Evolutionary conservation across 2,329 filamentous ascomycete genomes (phyloP).

Genomic region (Basipetospora chlamydospora): DNA sequence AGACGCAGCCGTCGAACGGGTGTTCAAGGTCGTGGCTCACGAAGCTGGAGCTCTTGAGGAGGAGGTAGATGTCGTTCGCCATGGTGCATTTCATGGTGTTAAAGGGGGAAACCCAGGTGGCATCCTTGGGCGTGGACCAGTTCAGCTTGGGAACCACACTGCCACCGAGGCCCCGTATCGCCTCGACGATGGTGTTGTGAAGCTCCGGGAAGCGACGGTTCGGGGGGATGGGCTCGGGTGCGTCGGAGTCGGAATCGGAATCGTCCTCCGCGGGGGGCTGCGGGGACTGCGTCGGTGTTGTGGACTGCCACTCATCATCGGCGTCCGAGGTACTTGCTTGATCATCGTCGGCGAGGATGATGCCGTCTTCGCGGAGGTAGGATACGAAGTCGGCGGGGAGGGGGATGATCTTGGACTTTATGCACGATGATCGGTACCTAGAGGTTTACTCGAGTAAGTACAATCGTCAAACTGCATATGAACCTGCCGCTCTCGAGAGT

Average conservation of each 20-base stretch:
- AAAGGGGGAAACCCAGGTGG: conserved; percentile 71
- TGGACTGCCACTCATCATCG: conserved; percentile 32
- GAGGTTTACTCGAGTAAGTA: too few species aligned
- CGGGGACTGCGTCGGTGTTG: conserved; percentile 13
- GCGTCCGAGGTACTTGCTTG: conserved; percentile 38
- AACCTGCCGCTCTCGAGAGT: neutral
- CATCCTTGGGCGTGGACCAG: conserved; percentile 95
- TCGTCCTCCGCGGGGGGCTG: conserved; percentile 21
- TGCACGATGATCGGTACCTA: conserved; percentile 58
- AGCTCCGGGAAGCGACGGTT: conserved; percentile 52
- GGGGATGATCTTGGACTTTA: conserved; percentile 74
- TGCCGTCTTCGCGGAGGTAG: conserved; percentile 86
- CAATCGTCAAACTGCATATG: neutral
- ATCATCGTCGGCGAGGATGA: conserved; percentile 65
- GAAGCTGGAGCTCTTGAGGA: conserved; percentile 90
- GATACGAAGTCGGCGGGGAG: conserved; percentile 61
- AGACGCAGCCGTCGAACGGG: conserved; percentile 65
- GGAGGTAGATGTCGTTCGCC: conserved; percentile 82
- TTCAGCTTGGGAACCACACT: conserved; percentile 87
- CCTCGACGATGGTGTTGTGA: conserved; percentile 61
- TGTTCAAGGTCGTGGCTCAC: conserved; percentile 88
- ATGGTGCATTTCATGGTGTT: conserved; percentile 87
- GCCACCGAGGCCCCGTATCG: conserved; percentile 70
- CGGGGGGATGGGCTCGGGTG: conserved; percentile 27
- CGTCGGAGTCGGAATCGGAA: conserved; percentile 28